Evolutionary conservation across 495 filamentous ascomycete genomes (phyloP), one percentile per base, ranked within the genome.

Genomic region (Saxispiralis lemnorum): DNA sequence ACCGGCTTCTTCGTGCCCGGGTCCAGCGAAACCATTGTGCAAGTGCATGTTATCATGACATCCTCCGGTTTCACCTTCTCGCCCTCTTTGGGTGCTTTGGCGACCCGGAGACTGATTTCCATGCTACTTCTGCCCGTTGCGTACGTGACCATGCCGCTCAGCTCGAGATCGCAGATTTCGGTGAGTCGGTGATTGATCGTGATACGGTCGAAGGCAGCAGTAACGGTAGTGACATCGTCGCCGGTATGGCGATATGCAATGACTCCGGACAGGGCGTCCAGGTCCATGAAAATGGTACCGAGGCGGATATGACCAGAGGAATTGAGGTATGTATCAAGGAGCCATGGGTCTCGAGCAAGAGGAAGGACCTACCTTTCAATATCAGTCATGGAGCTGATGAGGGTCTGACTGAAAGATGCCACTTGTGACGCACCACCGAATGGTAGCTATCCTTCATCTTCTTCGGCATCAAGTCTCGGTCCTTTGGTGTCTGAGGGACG

Each of bases 231-330:
- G 2, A 83, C 80, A 2, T 62, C 63, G 19, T 80, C 78, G 2
- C 83, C 83, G 0, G 83, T 86, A 54, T 88, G 83, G 38, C 82
- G 81, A 55, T 86, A 84, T 17, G 80, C 80, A 43, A 92, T 70
- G 13, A 88, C 68, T 14, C 83, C 83, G 1, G 83, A 78, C 7
- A 88, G 55, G 1, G 83, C 83, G 62, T 88, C 83, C 7, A 92
- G 68, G 45, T 88, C 82, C 75, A 86, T 85, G 46, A 88, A 69
- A 13, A 86, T 58, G 0, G 79, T 75, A 0, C 82, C 82, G 6
- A 86, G 63, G 45, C 76, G 64, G 35, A 81, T 73, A 51, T 79
- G 70, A 2, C 78, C 78, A 5, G 65, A 70, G 0, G 75, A 64
- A 59, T 81, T 81, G 42, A 78, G 63, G 51, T 82, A 82, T 11